These are phyloP conservation scores for Brassica juncea DNA, from an alignment of 345 rosid genomes.

Conservation along the genomic window DNA sequence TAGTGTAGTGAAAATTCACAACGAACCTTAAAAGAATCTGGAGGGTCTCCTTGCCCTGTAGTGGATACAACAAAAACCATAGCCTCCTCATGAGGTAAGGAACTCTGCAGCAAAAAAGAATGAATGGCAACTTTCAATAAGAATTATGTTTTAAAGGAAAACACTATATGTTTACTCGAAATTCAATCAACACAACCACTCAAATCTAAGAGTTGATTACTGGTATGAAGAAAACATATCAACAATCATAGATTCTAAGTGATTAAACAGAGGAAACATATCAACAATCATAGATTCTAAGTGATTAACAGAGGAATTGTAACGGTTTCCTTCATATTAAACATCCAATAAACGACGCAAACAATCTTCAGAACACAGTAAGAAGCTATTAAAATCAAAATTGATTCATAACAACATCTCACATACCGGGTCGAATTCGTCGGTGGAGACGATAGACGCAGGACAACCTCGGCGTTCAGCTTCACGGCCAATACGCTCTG, in stretches of 20 bases:
- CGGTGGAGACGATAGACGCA: conserved; percentile 50
- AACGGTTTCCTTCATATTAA: neutral
- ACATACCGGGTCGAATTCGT: conserved; percentile 64
- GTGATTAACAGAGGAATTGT: neutral
- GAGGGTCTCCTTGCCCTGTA: conserved; percentile 96
- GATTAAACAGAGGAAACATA: neutral
- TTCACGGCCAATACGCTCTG: conserved; percentile 80
- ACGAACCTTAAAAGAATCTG: conserved; percentile 79
- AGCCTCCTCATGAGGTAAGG: conserved; percentile 54
- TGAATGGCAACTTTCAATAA: neutral
- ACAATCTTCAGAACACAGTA: neutral
- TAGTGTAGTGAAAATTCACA: neutral
- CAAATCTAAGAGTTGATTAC: neutral
- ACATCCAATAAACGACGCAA: neutral
- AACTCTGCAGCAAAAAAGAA: conserved; percentile 50
- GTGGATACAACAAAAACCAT: conserved; percentile 87
- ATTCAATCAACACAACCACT: neutral
- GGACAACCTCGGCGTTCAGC: conserved; percentile 76
- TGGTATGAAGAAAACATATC: neutral
- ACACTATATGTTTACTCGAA: neutral
- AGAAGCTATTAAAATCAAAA: conserved; percentile 16
- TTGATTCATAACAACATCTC: neutral
- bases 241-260: neutral
- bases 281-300: neutral
- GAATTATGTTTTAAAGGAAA: neutral